Base-by-base conservation (phyloP, 2,329 filamentous ascomycete species). In the Fusarium napiforme region DNA sequence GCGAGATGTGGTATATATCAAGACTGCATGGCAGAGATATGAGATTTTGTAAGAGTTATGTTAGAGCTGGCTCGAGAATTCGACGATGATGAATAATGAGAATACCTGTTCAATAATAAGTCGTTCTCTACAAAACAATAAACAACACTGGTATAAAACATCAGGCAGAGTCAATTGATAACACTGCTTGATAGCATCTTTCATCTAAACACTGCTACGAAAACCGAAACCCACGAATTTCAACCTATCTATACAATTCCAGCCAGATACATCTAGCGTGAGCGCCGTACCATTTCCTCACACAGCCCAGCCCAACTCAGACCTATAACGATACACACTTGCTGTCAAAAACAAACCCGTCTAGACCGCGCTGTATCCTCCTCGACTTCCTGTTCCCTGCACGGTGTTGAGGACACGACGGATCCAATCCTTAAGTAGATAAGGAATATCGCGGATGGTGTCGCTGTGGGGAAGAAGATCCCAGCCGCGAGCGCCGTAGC, bases 401-500 rank as follows among this genome's bases (percentile, higher is more conserved):
- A 98, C 87, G 0, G 94, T 95, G 79, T 93, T 95, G 53, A 96
- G 85, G 26, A 97, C 91, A 75, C 92, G 89, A 66, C 94, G 89
- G 21, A 90, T 87, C 90, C 93, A 97, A 82, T 99, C 96, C 83
- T 96, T 95, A 72, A 97, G 83, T 60, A 98, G 88, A 80, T 98
- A 98, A 7, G 96, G 96, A 26, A 98, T 84, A 79, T 99, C 96
- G 73, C 96, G 92, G 77, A 98, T 93, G 1, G 93, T 93, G 82
- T 99, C 96, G 74, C 93, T 93, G 81, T 98, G 96, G 19, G 96
- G 96, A 23, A 98, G 87, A 23, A 98, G 88, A 79, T 98, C 96
- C 95, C 95, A 98, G 64, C 96, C 96, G 49, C 96, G 89, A 59
- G 96, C 95, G 53, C 96, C 96, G 83, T 97, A 97, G 71, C 95